Percentiles rank a stretch among this genome's conserved stretches.
These are phyloP conservation scores for Pleurotus eryngii DNA, from an alignment of 768 basidiomycete species.

Conservation along the genomic window DNA sequence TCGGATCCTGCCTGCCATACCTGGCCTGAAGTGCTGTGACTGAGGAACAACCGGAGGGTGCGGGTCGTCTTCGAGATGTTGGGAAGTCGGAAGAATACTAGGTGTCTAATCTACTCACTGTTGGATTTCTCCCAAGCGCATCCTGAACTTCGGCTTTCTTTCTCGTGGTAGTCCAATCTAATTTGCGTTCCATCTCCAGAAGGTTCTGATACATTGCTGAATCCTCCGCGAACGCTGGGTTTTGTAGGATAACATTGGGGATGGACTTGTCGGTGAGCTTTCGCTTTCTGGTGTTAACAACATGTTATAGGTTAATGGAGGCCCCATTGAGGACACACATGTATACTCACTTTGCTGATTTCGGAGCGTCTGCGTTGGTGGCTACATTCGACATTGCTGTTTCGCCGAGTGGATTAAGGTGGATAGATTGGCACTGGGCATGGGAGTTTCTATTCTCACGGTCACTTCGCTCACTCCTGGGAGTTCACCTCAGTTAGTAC, in stretches of 20 bases:
- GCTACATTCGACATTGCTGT: background rate
- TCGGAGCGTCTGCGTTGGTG: slow-evolving; percentile 31
- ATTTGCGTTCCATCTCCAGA: slow-evolving; percentile 82
- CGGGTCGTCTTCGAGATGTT: slow-evolving; percentile 59
- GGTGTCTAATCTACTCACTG: slow-evolving; percentile 40
- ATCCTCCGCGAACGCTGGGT: slow-evolving; percentile 75
- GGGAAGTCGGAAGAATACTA: background rate
- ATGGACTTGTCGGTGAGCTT: slow-evolving; percentile 79
- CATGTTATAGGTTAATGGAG: background rate
- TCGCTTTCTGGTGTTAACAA: slow-evolving; percentile 49
- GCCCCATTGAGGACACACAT: background rate
- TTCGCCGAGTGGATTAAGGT: no score
- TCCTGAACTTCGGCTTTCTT: slow-evolving; percentile 92
- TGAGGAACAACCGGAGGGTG: slow-evolving; percentile 81
- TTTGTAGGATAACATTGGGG: slow-evolving; percentile 71
- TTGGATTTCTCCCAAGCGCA: slow-evolving; percentile 69
- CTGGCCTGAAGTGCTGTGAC: slow-evolving; percentile 84
- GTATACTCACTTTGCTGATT: slow-evolving; percentile 31
- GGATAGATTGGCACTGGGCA: no score
- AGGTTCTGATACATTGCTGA: slow-evolving; percentile 85
- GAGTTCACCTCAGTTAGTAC: no score
- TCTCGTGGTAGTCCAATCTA: slow-evolving; percentile 94
- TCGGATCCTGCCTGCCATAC: slow-evolving; percentile 72
- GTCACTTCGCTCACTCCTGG: no score
- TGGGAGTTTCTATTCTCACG: no score